phyloP scores from a whole-genome alignment of 768 basidiomycete genomes.

The Naematelia aurantialba region DNA sequence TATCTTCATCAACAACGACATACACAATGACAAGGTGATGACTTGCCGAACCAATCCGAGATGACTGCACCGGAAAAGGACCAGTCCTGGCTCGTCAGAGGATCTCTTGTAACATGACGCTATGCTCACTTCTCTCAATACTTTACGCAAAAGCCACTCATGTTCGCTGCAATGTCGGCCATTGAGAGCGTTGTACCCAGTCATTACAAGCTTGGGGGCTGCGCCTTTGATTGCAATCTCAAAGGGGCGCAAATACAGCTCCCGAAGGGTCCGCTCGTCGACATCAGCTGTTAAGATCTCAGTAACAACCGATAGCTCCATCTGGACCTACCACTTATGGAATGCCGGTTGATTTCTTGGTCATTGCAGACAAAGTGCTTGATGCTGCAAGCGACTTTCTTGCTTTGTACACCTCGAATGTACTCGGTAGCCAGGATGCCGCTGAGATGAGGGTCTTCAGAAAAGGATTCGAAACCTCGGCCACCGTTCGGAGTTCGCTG shows the following conservation, averaged over 20 bases:
- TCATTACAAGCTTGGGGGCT: slow-evolving; percentile 28
- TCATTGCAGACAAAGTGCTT: slow-evolving; percentile 70
- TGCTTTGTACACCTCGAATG: slow-evolving; percentile 63
- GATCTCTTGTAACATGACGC: no score
- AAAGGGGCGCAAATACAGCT: slow-evolving; percentile 60
- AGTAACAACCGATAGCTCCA: no score
- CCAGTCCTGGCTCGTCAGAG: no score
- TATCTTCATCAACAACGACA: slow-evolving; percentile 41
- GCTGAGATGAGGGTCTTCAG: slow-evolving; percentile 65
- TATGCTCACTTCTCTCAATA: no score
- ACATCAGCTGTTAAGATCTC: no score
- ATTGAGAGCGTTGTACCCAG: slow-evolving; percentile 61
- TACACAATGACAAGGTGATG: not conserved
- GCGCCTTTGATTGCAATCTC: slow-evolving; percentile 55
- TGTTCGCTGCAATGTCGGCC: slow-evolving; percentile 62
- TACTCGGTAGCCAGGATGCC: slow-evolving; percentile 62
- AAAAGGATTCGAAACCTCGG: slow-evolving; percentile 63
- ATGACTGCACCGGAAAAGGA: slow-evolving; percentile 60
- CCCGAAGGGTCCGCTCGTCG: slow-evolving; percentile 65
- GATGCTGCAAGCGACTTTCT: slow-evolving; percentile 56
- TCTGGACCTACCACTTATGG: slow-evolving; percentile 12
- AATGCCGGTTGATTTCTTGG: slow-evolving; percentile 62
- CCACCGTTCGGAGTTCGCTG: slow-evolving; percentile 54
- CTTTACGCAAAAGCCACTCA: slow-evolving; percentile 55
- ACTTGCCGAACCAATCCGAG: slow-evolving; percentile 14